phyloP scores from a whole-genome alignment of 345 rosid species.

The Balakata baccata region DNA sequence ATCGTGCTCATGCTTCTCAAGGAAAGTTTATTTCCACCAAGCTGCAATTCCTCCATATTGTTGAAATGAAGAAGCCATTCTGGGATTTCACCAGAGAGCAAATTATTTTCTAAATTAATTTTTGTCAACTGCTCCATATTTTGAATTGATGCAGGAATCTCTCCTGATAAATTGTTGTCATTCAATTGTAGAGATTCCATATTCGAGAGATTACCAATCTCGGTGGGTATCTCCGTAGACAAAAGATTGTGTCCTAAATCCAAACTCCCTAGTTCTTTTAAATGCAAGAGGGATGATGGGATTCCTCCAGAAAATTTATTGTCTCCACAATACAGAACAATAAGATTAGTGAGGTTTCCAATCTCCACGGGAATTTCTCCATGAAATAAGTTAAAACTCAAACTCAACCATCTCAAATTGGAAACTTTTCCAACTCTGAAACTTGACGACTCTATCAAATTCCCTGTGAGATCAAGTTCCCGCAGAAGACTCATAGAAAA shows the following conservation, averaged over 20 bases:
- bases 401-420: conserved; percentile 24
- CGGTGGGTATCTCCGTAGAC: conserved; percentile 32
- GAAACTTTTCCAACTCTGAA: conserved; percentile 18
- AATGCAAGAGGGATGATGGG: conserved; percentile 30
- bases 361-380: conserved; percentile 36
- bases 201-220: conserved; percentile 29
- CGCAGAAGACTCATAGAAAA: conserved; percentile 24
- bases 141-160: conserved; percentile 1
- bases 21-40: conserved; percentile 8
- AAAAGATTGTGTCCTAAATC: conserved; percentile 22
- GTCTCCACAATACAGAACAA: conserved; percentile 3
- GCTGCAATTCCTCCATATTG: neutral
- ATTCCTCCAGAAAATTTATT: conserved; percentile 29
- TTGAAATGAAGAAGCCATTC: conserved; percentile 23
- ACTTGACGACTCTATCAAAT: conserved; percentile 22
- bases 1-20: neutral
- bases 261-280: conserved; percentile 19
- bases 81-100: conserved; percentile 24
- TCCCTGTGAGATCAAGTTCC: conserved; percentile 19
- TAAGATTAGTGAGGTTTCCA: conserved; percentile 26
- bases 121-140: neutral
- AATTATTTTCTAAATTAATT: neutral
- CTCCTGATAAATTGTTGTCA: neutral
- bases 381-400: conserved; percentile 18
- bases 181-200: neutral